Conservation (phyloP, 2,329 filamentous ascomycete genomes). For the Talaromyces sp. region DNA sequence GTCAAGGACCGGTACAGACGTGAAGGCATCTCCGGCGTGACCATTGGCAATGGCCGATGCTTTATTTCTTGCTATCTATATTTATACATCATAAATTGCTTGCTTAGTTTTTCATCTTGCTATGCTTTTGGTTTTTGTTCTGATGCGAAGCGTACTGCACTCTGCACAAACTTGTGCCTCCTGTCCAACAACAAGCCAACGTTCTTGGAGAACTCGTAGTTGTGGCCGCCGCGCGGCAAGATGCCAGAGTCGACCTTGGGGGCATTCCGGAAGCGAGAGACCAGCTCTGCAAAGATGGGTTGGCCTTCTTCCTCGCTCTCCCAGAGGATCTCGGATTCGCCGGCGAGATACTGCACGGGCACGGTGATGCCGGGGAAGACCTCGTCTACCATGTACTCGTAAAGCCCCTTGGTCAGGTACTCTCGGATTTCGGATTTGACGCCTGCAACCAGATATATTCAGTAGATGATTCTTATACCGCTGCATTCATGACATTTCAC, state of each 20-base stretch:
- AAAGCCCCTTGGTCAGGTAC: constrained; percentile 3
- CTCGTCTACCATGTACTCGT: constrained; percentile 5
- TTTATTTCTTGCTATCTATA: constrained; percentile 5
- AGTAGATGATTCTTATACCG: too few species aligned
- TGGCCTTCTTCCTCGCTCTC: constrained; percentile 7
- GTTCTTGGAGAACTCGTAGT: constrained; percentile 11
- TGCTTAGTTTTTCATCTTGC: neutral
- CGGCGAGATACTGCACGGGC: constrained; percentile 10
- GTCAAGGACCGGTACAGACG: constrained; percentile 28
- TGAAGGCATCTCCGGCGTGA: constrained; percentile 17
- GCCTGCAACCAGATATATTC: neutral
- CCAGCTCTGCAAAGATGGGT: constrained; percentile 8
- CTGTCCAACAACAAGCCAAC: constrained; percentile 1
- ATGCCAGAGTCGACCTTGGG: constrained; percentile 7
- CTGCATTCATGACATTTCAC: neutral
- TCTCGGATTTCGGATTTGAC: constrained; percentile 13
- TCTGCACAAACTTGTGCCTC: constrained; percentile 10
- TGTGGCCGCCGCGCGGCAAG: constrained; percentile 9
- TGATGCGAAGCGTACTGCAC: constrained; percentile 8
- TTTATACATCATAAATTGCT: neutral
- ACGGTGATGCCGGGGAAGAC: constrained; percentile 8
- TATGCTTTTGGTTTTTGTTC: neutral
- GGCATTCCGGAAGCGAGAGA: constrained; percentile 2
- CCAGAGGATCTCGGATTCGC: constrained; percentile 10
- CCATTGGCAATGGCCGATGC: neutral